A percentile compares a stretch with the other conserved stretches of the same genome.
Conservation (phyloP, 1,284 basidiomycete genomes). For the Coniferiporia weirii region DNA sequence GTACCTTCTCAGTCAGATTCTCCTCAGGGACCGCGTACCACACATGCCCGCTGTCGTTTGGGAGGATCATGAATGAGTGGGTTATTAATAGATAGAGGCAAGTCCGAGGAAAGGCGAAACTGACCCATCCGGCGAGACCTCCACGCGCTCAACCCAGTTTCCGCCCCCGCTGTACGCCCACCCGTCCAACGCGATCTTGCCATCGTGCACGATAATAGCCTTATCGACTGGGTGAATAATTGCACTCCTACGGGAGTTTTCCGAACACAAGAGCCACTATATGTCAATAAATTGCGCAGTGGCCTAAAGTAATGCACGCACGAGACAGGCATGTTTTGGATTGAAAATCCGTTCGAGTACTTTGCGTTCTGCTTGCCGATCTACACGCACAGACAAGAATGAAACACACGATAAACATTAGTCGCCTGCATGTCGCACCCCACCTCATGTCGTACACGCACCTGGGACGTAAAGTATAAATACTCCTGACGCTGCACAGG, state of each 20-base stretch:
- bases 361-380: conserved; percentile 48
- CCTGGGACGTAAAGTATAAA: conserved; percentile 45
- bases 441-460: conserved; percentile 14
- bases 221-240: conserved; percentile 44
- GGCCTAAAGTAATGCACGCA: too few species aligned
- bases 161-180: conserved; percentile 54
- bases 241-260: conserved; percentile 32
- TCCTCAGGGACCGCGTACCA: conserved; percentile 46
- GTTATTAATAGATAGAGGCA: neutral
- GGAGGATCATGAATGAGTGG: neutral
- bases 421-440: too few species aligned
- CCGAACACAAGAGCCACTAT: too few species aligned
- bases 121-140: conserved; percentile 49
- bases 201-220: conserved; percentile 45
- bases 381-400: conserved; percentile 23
- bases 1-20: conserved; percentile 46
- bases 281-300: too few species aligned
- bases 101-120: conserved; percentile 10
- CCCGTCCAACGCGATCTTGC: conserved; percentile 40
- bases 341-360: conserved; percentile 48
- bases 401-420: neutral
- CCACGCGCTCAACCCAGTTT: conserved; percentile 52
- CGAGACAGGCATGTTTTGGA: conserved; percentile 53
- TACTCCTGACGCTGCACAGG: conserved; percentile 53
- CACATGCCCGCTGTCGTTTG: conserved; percentile 35